A percentile compares a stretch with the other conserved stretches of the same genome.
Conservation (phyloP, 805 yeast genomes). For the Zygoascus ofunaensis region DNA sequence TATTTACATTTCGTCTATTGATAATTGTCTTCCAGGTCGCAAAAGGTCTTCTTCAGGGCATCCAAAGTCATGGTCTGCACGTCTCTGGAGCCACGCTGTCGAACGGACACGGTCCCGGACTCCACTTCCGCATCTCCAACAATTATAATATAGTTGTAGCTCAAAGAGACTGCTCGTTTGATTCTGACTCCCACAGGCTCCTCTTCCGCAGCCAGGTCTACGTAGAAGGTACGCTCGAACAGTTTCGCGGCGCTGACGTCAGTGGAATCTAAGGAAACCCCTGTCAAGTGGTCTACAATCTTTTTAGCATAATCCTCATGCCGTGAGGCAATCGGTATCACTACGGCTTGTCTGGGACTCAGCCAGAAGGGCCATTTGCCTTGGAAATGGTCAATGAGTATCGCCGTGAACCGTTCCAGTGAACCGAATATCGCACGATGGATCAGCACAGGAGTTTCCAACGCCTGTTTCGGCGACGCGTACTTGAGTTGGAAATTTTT, state of each 20-base stretch:
- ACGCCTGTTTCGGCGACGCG: conserved; percentile 27
- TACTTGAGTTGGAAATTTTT: conserved; percentile 69
- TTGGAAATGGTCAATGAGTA: conserved; percentile 76
- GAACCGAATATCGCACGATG: conserved; percentile 96
- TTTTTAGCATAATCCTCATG: conserved; percentile 48
- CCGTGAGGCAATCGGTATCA: conserved; percentile 68
- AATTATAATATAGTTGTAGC: conserved; percentile 72
- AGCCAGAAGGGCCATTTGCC: conserved; percentile 99
- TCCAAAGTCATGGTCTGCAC: conserved; percentile 36
- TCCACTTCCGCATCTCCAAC: conserved; percentile 80
- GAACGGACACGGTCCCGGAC: conserved; percentile 49
- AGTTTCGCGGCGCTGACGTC: conserved; percentile 56
- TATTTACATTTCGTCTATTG: conserved; percentile 22
- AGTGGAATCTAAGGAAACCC: conserved; percentile 23
- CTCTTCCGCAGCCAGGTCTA: conserved; percentile 64
- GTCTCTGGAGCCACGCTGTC: conserved; percentile 45
- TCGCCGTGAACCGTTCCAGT: conserved; percentile 83
- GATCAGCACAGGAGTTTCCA: conserved; percentile 78
- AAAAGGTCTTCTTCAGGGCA: conserved; percentile 46
- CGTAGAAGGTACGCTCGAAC: conserved; percentile 52
- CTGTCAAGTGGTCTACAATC: conserved; percentile 36
- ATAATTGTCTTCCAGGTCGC: conserved; percentile 42
- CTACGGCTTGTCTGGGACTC: conserved; percentile 79
- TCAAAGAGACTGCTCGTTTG: conserved; percentile 64
- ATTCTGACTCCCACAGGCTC: conserved; percentile 77